A percentile compares a stretch with the other conserved stretches of the same genome.
phyloP scores from a whole-genome alignment of 495 filamentous ascomycete genomes.

The Xeromyces bisporus region DNA sequence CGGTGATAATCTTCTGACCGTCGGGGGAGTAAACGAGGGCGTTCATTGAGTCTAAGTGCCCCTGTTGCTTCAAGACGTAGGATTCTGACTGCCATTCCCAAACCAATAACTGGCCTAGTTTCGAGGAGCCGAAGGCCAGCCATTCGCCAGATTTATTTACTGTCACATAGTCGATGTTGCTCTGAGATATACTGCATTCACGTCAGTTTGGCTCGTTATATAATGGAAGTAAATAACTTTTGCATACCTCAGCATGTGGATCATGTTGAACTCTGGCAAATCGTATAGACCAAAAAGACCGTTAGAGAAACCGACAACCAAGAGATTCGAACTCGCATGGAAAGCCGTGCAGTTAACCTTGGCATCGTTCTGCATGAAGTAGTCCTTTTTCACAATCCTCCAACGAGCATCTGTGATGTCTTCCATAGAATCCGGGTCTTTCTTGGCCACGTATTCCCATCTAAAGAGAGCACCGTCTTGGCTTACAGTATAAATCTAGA shows the following conservation, averaged over 20 bases:
- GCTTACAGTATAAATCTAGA: constrained; percentile 57
- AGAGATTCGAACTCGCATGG: constrained; percentile 66
- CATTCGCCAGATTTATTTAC: constrained; percentile 91
- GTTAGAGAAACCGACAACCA: constrained; percentile 88
- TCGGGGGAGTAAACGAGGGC: constrained; percentile 84
- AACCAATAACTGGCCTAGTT: constrained; percentile 81
- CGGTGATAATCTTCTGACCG: constrained; percentile 78
- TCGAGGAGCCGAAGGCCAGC: constrained; percentile 95
- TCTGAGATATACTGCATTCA: constrained; percentile 68
- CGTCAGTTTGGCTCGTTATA: constrained; percentile 10
- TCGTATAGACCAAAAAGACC: constrained; percentile 89
- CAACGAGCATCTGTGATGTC: constrained; percentile 50
- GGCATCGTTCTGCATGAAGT: constrained; percentile 80
- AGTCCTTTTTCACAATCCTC: constrained; percentile 75
- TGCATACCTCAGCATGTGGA: constrained; percentile 57
- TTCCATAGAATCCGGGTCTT: constrained; percentile 42
- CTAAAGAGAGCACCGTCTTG: constrained; percentile 50
- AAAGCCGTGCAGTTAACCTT: constrained; percentile 78
- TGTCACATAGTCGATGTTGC: constrained; percentile 83
- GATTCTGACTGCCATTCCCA: constrained; percentile 99
- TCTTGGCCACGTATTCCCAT: constrained; percentile 41
- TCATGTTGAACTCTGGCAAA: constrained; percentile 89
- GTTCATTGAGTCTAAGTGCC: constrained; percentile 95
- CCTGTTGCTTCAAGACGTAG: constrained; percentile 97
- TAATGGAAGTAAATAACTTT: neutral